Evolutionary conservation across 768 basidiomycete species (phyloP).

Genomic region (Auriscalpium orientale): DNA sequence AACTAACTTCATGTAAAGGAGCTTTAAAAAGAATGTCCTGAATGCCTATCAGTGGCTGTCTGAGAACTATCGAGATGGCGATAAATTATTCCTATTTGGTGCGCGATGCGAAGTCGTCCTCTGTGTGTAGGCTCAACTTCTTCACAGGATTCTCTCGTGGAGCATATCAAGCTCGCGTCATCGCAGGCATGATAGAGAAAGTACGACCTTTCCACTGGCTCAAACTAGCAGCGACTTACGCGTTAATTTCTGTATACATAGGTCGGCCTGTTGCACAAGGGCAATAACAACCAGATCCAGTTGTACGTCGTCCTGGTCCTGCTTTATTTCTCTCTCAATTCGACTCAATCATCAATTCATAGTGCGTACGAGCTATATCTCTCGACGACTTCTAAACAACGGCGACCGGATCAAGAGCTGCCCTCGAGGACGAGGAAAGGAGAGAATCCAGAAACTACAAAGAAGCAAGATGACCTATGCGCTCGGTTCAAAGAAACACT

Average conservation of each 20-base stretch:
- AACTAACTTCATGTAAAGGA: conserved; percentile 17
- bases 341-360: no score
- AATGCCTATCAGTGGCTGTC: conserved; percentile 35
- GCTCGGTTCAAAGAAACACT: no score
- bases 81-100: conserved; percentile 37
- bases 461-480: no score
- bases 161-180: conserved; percentile 34
- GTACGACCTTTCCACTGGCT: conserved; percentile 21
- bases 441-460: no score
- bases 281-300: conserved; percentile 33
- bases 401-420: no score
- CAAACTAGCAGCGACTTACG: no score
- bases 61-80: conserved; percentile 29
- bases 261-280: conserved; percentile 35
- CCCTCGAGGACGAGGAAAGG: no score
- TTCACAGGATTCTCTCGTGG: conserved; percentile 37
- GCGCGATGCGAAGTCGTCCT: background rate
- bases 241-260: no score
- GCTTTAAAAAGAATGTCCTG: conserved; percentile 28
- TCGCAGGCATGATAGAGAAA: conserved; percentile 37
- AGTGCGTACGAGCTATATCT: conserved; percentile 30
- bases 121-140: background rate
- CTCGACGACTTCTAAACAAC: background rate
- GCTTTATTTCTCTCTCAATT: no score
- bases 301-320: conserved; percentile 20